phyloP scores from a whole-genome alignment of 257 asterid genomes.

The Primulina tabacum region DNA sequence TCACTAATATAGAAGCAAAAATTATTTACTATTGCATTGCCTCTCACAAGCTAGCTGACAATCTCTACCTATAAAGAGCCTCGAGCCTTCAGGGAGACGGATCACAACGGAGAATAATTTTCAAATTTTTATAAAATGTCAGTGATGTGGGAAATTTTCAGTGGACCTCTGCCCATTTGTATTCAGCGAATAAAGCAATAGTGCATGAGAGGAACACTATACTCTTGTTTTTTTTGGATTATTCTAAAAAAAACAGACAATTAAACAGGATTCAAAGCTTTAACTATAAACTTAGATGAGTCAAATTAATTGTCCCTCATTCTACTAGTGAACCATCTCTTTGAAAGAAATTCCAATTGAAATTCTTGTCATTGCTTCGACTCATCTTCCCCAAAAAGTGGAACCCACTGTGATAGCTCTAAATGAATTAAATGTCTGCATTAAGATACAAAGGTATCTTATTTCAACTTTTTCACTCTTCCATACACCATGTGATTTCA shows the following conservation, averaged over 20 bases:
- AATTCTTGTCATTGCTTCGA: neutral
- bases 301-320: neutral
- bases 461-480: no score
- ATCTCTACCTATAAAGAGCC: neutral
- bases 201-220: neutral
- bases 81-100: neutral
- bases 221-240: no score
- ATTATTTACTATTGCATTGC: neutral
- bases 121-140: neutral
- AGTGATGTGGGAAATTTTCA: no score
- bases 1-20: neutral
- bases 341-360: no score
- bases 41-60: neutral
- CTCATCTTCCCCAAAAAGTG: neutral
- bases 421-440: no score
- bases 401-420: neutral
- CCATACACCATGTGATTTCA: no score
- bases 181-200: neutral
- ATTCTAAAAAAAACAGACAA: neutral
- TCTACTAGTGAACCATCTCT: neutral
- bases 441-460: no score
- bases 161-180: neutral
- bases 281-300: neutral
- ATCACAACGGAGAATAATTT: neutral
- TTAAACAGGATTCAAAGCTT: neutral